A percentile compares a stretch with the other conserved stretches of the same genome.
These are phyloP conservation scores for Yamadazyma spencermartinsiae DNA, from an alignment of 1,139 yeast genomes.

Conservation along the genomic window DNA sequence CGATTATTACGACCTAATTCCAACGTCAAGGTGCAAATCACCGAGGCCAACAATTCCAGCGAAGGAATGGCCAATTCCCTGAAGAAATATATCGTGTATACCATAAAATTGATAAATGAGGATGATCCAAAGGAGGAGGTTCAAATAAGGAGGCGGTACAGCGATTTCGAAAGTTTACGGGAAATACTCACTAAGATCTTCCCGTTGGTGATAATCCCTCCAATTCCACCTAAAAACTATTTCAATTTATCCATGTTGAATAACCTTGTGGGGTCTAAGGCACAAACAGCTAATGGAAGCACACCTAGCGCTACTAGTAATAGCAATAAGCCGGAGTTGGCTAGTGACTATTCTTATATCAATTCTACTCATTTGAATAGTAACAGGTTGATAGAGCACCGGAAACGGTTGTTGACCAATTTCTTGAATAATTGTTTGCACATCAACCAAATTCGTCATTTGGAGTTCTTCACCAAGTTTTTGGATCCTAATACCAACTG, in stretches of 20 bases:
- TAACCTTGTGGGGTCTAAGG: constrained; percentile 28
- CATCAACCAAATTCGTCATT: constrained; percentile 54
- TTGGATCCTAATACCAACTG: constrained; percentile 85
- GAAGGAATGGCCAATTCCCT: constrained; percentile 63
- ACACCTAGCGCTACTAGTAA: constrained; percentile 2
- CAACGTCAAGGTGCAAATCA: constrained; percentile 51
- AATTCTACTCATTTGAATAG: constrained; percentile 46
- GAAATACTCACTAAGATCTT: constrained; percentile 67
- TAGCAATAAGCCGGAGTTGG: constrained; percentile 7
- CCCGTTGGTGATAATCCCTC: constrained; percentile 85
- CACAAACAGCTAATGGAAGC: constrained; percentile 4
- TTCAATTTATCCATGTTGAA: constrained; percentile 38
- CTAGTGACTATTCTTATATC: constrained; percentile 37
- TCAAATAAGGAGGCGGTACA: constrained; percentile 78
- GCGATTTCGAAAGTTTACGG: constrained; percentile 86
- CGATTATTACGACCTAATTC: constrained; percentile 32
- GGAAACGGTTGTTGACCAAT: constrained; percentile 75
- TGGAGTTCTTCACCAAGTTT: constrained; percentile 71
- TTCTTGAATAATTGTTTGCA: constrained; percentile 76
- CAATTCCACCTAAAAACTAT: constrained; percentile 90
- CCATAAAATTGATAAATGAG: constrained; percentile 55
- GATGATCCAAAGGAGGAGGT: constrained; percentile 43
- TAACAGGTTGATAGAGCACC: constrained; percentile 49
- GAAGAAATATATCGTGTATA: constrained; percentile 76
- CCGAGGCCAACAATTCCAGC: constrained; percentile 75